Percentiles rank a stretch among this genome's conserved stretches.
Evolutionary conservation across 2,329 filamentous ascomycete genomes (phyloP).

Genomic region (Clarireedia homoeocarpa): DNA sequence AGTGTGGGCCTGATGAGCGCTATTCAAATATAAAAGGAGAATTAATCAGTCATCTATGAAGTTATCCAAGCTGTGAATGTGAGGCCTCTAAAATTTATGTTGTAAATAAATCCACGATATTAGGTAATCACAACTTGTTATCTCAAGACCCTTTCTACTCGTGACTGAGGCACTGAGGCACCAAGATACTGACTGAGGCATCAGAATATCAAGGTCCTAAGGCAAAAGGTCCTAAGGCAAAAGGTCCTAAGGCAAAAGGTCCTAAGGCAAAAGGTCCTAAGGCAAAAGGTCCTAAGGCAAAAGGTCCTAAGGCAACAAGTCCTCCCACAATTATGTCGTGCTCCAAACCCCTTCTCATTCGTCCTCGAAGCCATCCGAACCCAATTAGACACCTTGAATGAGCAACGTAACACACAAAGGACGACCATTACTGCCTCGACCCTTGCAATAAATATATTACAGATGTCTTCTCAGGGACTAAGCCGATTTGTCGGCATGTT

Average conservation of each 20-base stretch:
- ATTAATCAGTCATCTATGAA: too few relatives aligned
- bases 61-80: neutral
- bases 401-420: neutral
- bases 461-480: constrained; percentile 5
- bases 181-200: too few relatives aligned
- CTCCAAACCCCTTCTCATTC: constrained; percentile 1
- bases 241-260: too few relatives aligned
- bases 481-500: constrained; percentile 19
- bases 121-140: neutral
- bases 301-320: too few relatives aligned
- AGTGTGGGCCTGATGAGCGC: too few relatives aligned
- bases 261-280: too few relatives aligned
- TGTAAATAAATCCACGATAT: neutral
- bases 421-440: neutral
- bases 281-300: too few relatives aligned
- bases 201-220: too few relatives aligned
- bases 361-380: neutral
- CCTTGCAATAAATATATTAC: neutral
- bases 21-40: too few relatives aligned
- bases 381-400: neutral
- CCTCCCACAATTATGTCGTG: neutral
- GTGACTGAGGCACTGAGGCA: too few relatives aligned
- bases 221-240: too few relatives aligned
- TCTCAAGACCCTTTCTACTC: too few relatives aligned
- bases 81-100: neutral